Percentiles rank a stretch among this genome's conserved stretches.
Conservation (phyloP, 805 yeast genomes). For the Metschnikowia continentalis region DNA sequence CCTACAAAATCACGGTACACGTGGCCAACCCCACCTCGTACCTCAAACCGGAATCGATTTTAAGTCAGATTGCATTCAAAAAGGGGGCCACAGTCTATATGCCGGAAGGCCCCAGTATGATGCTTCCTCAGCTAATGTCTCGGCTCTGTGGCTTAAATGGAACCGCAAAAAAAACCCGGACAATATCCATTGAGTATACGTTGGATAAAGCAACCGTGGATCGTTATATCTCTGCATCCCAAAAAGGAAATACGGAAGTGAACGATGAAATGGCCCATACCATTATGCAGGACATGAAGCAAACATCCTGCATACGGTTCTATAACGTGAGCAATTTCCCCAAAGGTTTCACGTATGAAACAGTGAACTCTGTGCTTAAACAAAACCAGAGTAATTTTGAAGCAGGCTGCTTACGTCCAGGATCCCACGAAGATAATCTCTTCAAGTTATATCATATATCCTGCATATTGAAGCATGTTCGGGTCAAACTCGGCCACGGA, state of each 20-base stretch:
- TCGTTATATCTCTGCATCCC: constrained; percentile 12
- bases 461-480: constrained; percentile 19
- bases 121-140: constrained; percentile 63
- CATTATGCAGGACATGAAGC: constrained; percentile 16
- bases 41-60: constrained; percentile 36
- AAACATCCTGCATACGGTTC: constrained; percentile 21
- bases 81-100: constrained; percentile 67
- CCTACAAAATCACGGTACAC: constrained; percentile 56
- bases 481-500: constrained; percentile 23
- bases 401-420: constrained; percentile 9
- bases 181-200: constrained; percentile 34
- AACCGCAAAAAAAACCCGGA: constrained; percentile 36
- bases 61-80: constrained; percentile 55
- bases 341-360: constrained; percentile 50
- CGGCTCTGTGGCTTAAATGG: constrained; percentile 49
- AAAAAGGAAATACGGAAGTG: not conserved
- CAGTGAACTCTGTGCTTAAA: constrained; percentile 52
- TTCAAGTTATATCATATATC: constrained; percentile 27
- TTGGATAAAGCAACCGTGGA: constrained; percentile 20
- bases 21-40: constrained; percentile 86
- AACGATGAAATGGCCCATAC: constrained; percentile 6
- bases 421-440: constrained; percentile 23
- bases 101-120: constrained; percentile 60
- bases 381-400: constrained; percentile 16
- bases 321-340: constrained; percentile 30